Base-by-base conservation (phyloP, 177 flowering plant genomes). In the Vitis hybrid region DNA sequence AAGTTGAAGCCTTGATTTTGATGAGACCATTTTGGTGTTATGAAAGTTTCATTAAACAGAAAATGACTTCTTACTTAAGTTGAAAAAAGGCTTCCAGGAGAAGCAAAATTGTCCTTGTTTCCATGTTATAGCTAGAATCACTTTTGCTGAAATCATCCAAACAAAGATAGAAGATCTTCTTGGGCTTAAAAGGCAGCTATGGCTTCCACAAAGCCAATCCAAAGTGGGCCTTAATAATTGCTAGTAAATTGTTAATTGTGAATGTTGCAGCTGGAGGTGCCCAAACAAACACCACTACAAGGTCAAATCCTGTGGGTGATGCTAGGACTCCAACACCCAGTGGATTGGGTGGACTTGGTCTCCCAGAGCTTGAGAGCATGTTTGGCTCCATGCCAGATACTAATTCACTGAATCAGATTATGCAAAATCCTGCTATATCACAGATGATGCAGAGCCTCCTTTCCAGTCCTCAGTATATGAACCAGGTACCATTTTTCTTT, bases 391-490 rank as follows among this genome's bases (percentile, higher is more conserved):
- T 74, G 74, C 94, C 77, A 45, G 98, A 90, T 84, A 3, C 84
- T 26, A 58, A 81, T 69, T 57, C 49, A 56, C 15, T 89, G 79
- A 89, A 78, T 75, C 97, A 93, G 78, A 14, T 91, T 51, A 70
- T 93, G 87, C 96, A 93, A 76, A 93, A 87, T 78, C 98, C 98
- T 61, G 90, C 88, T 64, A 61, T 95, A 18, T 75, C 91, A 22
- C 97, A 93, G 74, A 89, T 91, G 82, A 85, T 87, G 90, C 97
- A 95, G 72, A 88, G 84, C 81, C 52, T 95, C 56, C 77, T 93
- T 18, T 91, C 99, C 15, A 87, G 90, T 64, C 97, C 99, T 59
- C 93, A 95, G 71, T 85, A 90, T 74, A 83, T 93, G 91, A 90
- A 90, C 68, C 96, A 93, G 93, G 98, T 92, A 79, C 12, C 13